These are phyloP conservation scores for Rutidosis leptorrhynchoides DNA, from an alignment of 129 eudicot genomes.

Conservation along the genomic window DNA sequence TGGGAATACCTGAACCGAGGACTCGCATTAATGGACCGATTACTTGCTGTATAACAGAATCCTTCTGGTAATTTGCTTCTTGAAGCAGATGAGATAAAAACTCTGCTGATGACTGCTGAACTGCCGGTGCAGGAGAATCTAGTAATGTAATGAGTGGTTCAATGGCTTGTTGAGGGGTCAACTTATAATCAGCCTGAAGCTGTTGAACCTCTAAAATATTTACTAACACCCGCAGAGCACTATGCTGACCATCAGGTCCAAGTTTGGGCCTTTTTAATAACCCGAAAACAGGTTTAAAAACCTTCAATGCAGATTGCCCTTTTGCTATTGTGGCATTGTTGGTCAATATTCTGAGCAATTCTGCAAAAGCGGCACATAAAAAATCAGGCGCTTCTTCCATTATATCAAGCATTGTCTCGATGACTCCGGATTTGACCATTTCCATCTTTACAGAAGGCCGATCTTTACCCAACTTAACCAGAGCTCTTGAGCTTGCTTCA, in stretches of 20 bases:
- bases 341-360: slow-evolving; percentile 83
- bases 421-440: slow-evolving; percentile 95
- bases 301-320: slow-evolving; percentile 79
- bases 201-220: slow-evolving; percentile 82
- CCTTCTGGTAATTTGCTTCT: slow-evolving; percentile 81
- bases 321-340: slow-evolving; percentile 92
- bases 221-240: slow-evolving; percentile 86
- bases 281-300: slow-evolving; percentile 77
- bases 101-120: slow-evolving; percentile 92
- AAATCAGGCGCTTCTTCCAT: slow-evolving; percentile 94
- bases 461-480: slow-evolving; percentile 93
- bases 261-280: slow-evolving; percentile 69
- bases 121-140: slow-evolving; percentile 72
- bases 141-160: slow-evolving; percentile 85
- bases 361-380: slow-evolving; percentile 89
- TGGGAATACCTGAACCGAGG: slow-evolving; percentile 80
- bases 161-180: slow-evolving; percentile 70
- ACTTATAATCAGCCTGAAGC: slow-evolving; percentile 58
- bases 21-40: slow-evolving; percentile 87
- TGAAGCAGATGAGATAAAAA: slow-evolving; percentile 79
- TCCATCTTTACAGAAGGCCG: slow-evolving; percentile 93
- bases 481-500: slow-evolving; percentile 87
- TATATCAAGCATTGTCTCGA: slow-evolving; percentile 72
- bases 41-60: slow-evolving; percentile 68
- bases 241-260: slow-evolving; percentile 96